Conservation (phyloP, 352 stramenopile species). For the Pythium chondricola region DNA sequence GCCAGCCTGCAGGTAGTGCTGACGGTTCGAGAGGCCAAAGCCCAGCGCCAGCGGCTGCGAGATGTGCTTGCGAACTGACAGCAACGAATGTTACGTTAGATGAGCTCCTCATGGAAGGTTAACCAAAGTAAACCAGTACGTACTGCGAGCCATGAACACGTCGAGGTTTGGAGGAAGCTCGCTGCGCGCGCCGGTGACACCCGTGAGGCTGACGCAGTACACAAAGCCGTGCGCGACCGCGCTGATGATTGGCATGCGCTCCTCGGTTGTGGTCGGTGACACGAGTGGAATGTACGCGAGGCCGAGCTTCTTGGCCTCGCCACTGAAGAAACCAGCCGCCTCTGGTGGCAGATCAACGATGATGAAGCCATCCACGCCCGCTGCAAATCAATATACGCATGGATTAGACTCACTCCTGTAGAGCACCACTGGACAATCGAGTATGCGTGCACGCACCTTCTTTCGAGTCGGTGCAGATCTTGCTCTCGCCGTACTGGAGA, state of each 20-base stretch:
- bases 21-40: constrained; percentile 94
- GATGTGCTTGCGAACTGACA: constrained; percentile 70
- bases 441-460: constrained; percentile 43
- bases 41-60: constrained; percentile 92
- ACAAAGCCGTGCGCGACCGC: constrained; percentile 77
- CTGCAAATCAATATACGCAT: constrained; percentile 18
- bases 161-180: constrained; percentile 91
- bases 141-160: constrained; percentile 90
- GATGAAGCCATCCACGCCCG: constrained; percentile 96
- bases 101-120: no score
- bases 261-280: constrained; percentile 95
- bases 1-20: constrained; percentile 90
- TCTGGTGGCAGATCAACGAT: constrained; percentile 97
- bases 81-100: no score
- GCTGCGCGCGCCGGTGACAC: constrained; percentile 91
- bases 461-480: constrained; percentile 76
- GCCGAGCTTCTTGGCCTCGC: constrained; percentile 84
- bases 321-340: constrained; percentile 89
- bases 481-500: constrained; percentile 93
- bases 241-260: constrained; percentile 84
- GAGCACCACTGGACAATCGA: no score
- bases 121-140: constrained; percentile 11
- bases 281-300: constrained; percentile 96
- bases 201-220: constrained; percentile 85
- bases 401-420: neutral